These are phyloP conservation scores for Ceratocystis ficicola DNA, from an alignment of 2,329 filamentous ascomycete species.

Conservation along the genomic window DNA sequence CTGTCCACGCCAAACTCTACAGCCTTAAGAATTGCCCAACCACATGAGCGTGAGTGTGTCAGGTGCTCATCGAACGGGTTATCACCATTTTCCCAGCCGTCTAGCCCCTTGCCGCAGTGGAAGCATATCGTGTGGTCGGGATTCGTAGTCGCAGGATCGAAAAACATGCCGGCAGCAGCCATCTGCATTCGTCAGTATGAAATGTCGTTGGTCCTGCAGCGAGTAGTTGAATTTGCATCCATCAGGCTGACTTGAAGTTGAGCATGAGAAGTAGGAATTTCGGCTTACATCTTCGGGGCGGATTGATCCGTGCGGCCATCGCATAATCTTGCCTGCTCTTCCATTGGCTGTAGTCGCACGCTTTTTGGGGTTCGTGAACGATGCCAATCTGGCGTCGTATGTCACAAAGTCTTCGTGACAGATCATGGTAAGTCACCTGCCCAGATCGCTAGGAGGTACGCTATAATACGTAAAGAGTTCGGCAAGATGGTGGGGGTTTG, in stretches of 20 bases:
- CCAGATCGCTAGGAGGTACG: background rate
- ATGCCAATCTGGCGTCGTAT: conserved; percentile 64
- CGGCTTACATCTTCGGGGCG: conserved; percentile 28
- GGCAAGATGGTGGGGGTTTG: background rate
- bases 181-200: conserved; percentile 42
- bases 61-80: conserved; percentile 75
- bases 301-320: conserved; percentile 61
- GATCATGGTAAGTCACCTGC: conserved; percentile 18
- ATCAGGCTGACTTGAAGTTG: background rate
- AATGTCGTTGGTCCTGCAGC: conserved; percentile 19
- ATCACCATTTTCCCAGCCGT: conserved; percentile 85
- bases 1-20: conserved; percentile 51
- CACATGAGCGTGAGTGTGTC: conserved; percentile 68
- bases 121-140: conserved; percentile 88
- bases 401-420: conserved; percentile 42
- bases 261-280: background rate
- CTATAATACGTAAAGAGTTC: background rate
- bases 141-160: conserved; percentile 58
- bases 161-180: conserved; percentile 84
- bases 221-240: background rate
- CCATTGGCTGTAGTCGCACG: conserved; percentile 52
- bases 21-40: conserved; percentile 66
- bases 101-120: conserved; percentile 68
- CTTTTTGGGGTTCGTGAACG: conserved; percentile 61
- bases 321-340: conserved; percentile 40